Conservation (phyloP, 23 red algal species). For the Pyropia haitanensis region DNA sequence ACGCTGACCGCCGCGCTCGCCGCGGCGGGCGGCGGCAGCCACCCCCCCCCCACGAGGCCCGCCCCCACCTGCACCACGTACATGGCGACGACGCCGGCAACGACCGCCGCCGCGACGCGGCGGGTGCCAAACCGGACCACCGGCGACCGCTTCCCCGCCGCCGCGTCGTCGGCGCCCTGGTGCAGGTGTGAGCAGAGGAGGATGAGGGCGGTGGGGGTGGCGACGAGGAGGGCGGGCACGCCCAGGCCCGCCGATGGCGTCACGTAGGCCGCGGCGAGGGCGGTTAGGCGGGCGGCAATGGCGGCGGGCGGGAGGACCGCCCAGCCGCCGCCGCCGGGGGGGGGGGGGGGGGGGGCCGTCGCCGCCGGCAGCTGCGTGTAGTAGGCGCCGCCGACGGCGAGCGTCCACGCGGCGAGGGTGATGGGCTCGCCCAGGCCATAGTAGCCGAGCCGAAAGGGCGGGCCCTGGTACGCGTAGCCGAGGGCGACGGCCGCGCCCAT, state of each 20-base stretch:
- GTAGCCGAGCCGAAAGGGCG: conserved; percentile 67
- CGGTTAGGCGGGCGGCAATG: neutral
- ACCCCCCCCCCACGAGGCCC: neutral
- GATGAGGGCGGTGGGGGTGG: conserved; percentile 35
- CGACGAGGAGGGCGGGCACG: conserved; percentile 17
- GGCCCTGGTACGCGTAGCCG: conserved; percentile 61
- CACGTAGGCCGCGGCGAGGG: neutral
- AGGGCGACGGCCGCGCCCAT: conserved; percentile 23
- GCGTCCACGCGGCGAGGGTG: conserved; percentile 30
- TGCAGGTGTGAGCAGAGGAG: conserved; percentile 73
- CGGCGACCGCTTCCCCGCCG: conserved; percentile 50
- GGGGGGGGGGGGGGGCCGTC: neutral
- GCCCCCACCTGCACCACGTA: conserved; percentile 3
- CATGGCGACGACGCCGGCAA: conserved; percentile 1
- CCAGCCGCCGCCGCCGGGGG: too few species aligned
- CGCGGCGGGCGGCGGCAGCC: conserved; percentile 18
- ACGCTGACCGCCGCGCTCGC: conserved; percentile 12
- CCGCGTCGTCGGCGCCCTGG: conserved; percentile 40
- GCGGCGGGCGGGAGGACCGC: too few species aligned
- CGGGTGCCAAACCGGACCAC: conserved; percentile 45
- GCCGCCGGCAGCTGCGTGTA: conserved; percentile 23
- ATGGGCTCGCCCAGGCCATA: conserved; percentile 60
- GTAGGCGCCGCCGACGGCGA: conserved; percentile 13
- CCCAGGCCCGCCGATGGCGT: neutral
- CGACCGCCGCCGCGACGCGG: conserved; percentile 10